phyloP scores from a whole-genome alignment of 805 yeast genomes.

The Debaryomyces castellii region DNA sequence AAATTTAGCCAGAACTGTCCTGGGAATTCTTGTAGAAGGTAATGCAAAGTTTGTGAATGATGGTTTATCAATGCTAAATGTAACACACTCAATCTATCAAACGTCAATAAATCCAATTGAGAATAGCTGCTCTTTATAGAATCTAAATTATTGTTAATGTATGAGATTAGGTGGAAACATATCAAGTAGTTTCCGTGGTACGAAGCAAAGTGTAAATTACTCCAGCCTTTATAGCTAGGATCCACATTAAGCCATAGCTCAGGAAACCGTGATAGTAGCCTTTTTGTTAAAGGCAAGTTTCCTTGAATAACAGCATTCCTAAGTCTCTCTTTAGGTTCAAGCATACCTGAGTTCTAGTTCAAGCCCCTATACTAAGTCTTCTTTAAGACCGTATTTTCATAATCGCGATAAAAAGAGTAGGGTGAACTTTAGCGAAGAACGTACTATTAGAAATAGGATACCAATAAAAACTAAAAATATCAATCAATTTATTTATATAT shows the following conservation, averaged over 20 bases:
- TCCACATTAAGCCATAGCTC: constrained; percentile 45
- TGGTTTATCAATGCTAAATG: constrained; percentile 32
- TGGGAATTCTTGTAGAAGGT: constrained; percentile 42
- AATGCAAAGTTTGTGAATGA: constrained; percentile 43
- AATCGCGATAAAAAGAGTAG: constrained; percentile 1
- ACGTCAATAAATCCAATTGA: constrained; percentile 33
- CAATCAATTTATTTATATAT: background rate
- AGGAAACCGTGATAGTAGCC: constrained; percentile 38
- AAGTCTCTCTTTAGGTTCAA: constrained; percentile 36
- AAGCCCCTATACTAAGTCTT: no score
- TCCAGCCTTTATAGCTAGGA: constrained; percentile 36
- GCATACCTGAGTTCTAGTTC: no score
- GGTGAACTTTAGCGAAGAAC: background rate
- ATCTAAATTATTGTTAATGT: constrained; percentile 21
- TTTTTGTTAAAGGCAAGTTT: constrained; percentile 37
- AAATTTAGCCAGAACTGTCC: constrained; percentile 36
- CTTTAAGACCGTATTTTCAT: background rate
- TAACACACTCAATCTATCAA: constrained; percentile 34
- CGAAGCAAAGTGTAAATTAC: constrained; percentile 42
- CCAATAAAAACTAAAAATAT: no score
- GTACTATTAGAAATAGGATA: background rate
- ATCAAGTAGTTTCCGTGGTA: constrained; percentile 41
- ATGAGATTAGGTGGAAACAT: constrained; percentile 40
- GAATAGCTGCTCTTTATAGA: constrained; percentile 10
- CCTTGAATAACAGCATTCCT: constrained; percentile 40